Conservation (phyloP, 305 asterid species). For the Fraxinus floribunda region DNA sequence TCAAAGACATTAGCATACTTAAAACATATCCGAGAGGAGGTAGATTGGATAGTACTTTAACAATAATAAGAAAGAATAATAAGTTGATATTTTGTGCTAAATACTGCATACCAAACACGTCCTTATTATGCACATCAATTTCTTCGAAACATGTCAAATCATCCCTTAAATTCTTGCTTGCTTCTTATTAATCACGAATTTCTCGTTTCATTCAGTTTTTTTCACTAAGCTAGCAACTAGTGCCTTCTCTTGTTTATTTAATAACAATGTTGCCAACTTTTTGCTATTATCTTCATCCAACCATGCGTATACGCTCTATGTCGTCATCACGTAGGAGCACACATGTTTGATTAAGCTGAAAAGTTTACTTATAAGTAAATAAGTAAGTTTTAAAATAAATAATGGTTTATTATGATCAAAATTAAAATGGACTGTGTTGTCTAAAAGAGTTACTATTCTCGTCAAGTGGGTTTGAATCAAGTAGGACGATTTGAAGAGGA, state of each 20-base stretch:
- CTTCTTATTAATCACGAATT: background rate
- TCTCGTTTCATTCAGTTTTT: background rate
- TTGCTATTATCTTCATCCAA: background rate
- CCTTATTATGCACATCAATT: background rate
- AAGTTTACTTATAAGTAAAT: background rate
- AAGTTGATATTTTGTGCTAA: background rate
- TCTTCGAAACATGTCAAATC: background rate
- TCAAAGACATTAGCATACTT: background rate
- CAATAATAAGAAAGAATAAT: background rate
- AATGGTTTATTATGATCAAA: background rate
- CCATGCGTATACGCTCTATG: background rate
- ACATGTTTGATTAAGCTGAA: background rate
- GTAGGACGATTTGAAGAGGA: background rate
- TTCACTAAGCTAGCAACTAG: background rate
- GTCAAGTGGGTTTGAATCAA: background rate
- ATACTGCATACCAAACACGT: background rate
- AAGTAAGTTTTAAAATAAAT: background rate
- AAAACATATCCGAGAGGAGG: background rate
- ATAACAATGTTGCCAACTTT: background rate
- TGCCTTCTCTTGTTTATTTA: background rate
- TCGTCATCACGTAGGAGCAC: background rate
- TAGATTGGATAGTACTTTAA: background rate
- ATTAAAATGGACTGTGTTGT: background rate
- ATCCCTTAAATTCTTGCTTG: background rate
- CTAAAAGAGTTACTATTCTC: background rate